These are phyloP conservation scores for Dujonia santamariae DNA, from an alignment of 1,139 yeast genomes.

Conservation along the genomic window DNA sequence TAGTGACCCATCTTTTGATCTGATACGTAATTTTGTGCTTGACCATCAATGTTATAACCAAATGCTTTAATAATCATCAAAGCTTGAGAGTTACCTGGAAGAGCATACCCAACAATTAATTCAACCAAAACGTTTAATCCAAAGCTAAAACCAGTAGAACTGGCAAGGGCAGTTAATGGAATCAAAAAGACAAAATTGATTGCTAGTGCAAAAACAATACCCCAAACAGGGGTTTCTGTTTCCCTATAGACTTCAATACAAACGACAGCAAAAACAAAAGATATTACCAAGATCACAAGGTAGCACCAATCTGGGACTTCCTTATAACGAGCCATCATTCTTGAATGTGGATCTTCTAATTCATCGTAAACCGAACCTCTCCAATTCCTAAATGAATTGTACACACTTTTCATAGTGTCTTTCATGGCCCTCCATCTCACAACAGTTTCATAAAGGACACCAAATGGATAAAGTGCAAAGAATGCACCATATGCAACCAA, in stretches of 20 bases:
- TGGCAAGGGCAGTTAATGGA: conserved; percentile 44
- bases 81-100: conserved; percentile 58
- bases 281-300: conserved; percentile 39
- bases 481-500: conserved; percentile 46
- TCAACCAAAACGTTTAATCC: conserved; percentile 58
- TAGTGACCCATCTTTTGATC: conserved; percentile 58
- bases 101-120: conserved; percentile 53
- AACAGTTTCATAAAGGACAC: conserved; percentile 36
- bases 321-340: conserved; percentile 51
- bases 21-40: conserved; percentile 49
- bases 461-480: conserved; percentile 50
- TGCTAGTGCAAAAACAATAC: conserved; percentile 54
- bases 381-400: conserved; percentile 22
- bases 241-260: conserved; percentile 33
- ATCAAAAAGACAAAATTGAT: conserved; percentile 53
- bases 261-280: conserved; percentile 20
- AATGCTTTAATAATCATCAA: conserved; percentile 52
- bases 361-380: conserved; percentile 7
- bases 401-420: conserved; percentile 20
- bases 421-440: conserved; percentile 25
- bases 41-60: conserved; percentile 55
- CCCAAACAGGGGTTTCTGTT: conserved; percentile 54
- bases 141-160: conserved; percentile 46
- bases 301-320: conserved; percentile 69
- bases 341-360: conserved; percentile 51